Conservation (phyloP, 805 yeast genomes). For the Wickerhamiella australiensis region DNA sequence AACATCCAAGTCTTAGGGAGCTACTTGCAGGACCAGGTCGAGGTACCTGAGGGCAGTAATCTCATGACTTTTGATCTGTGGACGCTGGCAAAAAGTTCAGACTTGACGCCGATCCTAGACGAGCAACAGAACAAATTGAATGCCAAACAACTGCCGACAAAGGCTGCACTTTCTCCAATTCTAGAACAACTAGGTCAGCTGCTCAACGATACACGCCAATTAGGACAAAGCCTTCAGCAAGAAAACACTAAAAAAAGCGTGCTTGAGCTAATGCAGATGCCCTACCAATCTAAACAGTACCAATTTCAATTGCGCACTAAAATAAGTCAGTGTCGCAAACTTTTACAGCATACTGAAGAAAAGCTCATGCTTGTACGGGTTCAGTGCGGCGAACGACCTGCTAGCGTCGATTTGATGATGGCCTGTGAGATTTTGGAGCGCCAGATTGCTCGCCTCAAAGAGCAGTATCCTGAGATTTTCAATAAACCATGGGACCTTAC, state of each 20-base stretch:
- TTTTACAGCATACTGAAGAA: slow-evolving; percentile 8
- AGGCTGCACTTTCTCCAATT: background rate
- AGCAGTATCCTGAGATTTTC: slow-evolving; percentile 7
- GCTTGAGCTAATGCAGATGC: slow-evolving; percentile 7
- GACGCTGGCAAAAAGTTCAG: background rate
- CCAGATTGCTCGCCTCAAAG: slow-evolving; percentile 1
- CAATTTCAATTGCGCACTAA: slow-evolving; percentile 9
- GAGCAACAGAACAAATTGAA: background rate
- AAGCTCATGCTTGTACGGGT: slow-evolving; percentile 5
- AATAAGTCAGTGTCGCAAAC: background rate
- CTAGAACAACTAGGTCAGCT: background rate
- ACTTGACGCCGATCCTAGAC: background rate
- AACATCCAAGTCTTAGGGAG: slow-evolving; percentile 13
- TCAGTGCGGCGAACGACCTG: slow-evolving; percentile 5
- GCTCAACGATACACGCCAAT: slow-evolving; percentile 1
- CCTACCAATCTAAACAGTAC: slow-evolving; percentile 10
- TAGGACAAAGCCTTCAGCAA: background rate
- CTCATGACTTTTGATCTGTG: slow-evolving; percentile 8
- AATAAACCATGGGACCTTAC: background rate
- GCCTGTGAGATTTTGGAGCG: slow-evolving; percentile 8
- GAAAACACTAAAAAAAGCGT: background rate
- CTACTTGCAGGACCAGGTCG: background rate
- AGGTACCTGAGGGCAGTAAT: background rate
- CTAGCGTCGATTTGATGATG: slow-evolving; percentile 6
- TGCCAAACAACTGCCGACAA: background rate